phyloP scores from a whole-genome alignment of 164 flowering plant species.

The Brasenia schreberi region DNA sequence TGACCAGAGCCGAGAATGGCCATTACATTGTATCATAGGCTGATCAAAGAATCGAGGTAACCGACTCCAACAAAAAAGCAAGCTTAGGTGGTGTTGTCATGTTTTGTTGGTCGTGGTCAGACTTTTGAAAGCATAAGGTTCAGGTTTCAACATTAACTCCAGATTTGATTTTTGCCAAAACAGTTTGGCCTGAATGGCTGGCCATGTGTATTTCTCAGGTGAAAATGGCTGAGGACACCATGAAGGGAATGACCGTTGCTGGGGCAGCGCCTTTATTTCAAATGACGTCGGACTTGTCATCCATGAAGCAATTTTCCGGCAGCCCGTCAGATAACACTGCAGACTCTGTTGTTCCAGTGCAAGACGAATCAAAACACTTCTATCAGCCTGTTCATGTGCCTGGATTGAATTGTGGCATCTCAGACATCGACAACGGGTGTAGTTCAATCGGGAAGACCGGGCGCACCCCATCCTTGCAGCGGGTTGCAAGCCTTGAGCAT shows the following conservation, averaged over 20 bases:
- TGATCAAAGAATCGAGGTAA: too few species aligned
- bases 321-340: slow-evolving; percentile 26
- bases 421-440: slow-evolving; percentile 12
- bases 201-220: slow-evolving; percentile 33
- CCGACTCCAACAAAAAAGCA: too few species aligned
- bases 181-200: neutral
- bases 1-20: too few species aligned
- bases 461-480: slow-evolving; percentile 63
- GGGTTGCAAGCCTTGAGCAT: slow-evolving; percentile 90
- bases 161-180: too few species aligned
- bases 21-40: too few species aligned
- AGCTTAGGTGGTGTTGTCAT: too few species aligned
- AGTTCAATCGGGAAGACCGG: slow-evolving; percentile 36
- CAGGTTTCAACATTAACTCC: too few species aligned
- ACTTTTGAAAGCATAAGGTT: too few species aligned
- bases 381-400: slow-evolving; percentile 22
- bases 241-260: slow-evolving; percentile 72
- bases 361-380: slow-evolving; percentile 38
- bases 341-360: slow-evolving; percentile 61
- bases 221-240: slow-evolving; percentile 86
- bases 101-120: too few species aligned
- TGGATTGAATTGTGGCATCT: slow-evolving; percentile 19
- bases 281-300: slow-evolving; percentile 50
- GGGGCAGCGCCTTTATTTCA: slow-evolving; percentile 40
- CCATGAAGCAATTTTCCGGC: slow-evolving; percentile 17